These are phyloP conservation scores for Alternaria hordeiaustralica DNA, from an alignment of 2,329 filamentous ascomycete genomes.

Conservation along the genomic window DNA sequence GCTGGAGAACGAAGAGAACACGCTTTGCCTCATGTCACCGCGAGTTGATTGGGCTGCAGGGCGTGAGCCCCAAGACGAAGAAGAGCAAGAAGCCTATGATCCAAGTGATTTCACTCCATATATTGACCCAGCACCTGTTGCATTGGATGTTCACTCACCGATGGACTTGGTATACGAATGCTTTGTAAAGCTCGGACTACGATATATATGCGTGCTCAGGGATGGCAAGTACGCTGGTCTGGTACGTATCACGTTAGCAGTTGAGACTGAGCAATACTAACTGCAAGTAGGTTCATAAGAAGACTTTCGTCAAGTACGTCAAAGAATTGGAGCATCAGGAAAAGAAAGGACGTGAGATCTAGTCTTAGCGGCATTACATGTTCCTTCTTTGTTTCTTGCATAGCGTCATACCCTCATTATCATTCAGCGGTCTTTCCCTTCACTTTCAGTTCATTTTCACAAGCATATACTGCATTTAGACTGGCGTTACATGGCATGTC, in stretches of 20 bases:
- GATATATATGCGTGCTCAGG: conserved; percentile 88
- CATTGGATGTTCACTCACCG: conserved; percentile 85
- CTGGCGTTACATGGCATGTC: conserved; percentile 2
- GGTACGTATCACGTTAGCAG: conserved; percentile 59
- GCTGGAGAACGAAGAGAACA: conserved; percentile 74
- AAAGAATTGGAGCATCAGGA: conserved; percentile 73
- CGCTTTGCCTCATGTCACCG: conserved; percentile 81
- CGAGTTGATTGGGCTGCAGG: conserved; percentile 57
- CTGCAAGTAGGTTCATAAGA: conserved; percentile 77
- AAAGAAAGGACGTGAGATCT: conserved; percentile 25
- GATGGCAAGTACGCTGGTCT: conserved; percentile 88
- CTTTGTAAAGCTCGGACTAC: conserved; percentile 89
- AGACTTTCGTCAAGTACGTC: conserved; percentile 93
- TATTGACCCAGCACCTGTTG: conserved; percentile 89
- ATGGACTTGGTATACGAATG: conserved; percentile 97
- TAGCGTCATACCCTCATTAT: conserved; percentile 4
- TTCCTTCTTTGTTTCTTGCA: not conserved
- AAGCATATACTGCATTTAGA: conserved; percentile 7
- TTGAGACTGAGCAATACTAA: not conserved
- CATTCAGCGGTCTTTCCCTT: not conserved
- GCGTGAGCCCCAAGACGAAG: conserved; percentile 61
- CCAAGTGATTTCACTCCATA: conserved; percentile 87
- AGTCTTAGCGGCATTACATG: not conserved
- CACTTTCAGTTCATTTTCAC: not conserved
- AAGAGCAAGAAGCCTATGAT: conserved; percentile 55